Base-by-base conservation (phyloP, 2,329 filamentous ascomycete genomes). In the Hawksworthiomyces lignivorus region DNA sequence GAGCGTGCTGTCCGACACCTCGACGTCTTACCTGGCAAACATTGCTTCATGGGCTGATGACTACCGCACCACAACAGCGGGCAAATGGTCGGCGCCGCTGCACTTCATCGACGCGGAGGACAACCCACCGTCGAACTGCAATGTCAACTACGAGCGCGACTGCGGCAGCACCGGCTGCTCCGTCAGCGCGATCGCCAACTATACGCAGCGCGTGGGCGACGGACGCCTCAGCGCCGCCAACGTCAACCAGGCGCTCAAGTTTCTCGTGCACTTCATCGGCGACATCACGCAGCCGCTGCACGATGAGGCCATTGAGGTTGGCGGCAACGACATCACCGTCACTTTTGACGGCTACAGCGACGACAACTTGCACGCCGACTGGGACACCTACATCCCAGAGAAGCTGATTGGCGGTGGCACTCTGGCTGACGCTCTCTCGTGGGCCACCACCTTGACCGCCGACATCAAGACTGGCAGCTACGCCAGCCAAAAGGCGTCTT, bases 171-270 rank as follows among this genome's bases (percentile, higher is more conserved):
- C 50, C 11, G 68, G 68, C 1, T 73, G 70, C 56, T 54, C 70
- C 27, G 60, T 73, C 31, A 62, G 56, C 41, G 65, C 65, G n/a
- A 55, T 67, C 11, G 55, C 61, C 50, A 66, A 63, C 46, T 63
- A 79, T 59, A 80, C 74, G 15, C 53, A 61, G 24, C 69, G 75
- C 48, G 56, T 73, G 6, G 59, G 72, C 32, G 69, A 78, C 51
- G 45, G 61, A 7, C 39, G 29, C 8, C 55, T 81, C 34, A 61
- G 59, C 22, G 53, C 57, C 4, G 69, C 63, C 59, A 64, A 69
- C 48, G 67, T 72, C 34, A 65, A 64, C 36, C 71, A 80, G 59
- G 78, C 79, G 3, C 73, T 75, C 53, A 81, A 80, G 62, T 82
- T 83, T 55, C 67, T 80, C 42, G 61, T 60, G n/a, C 62, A 75